Percentiles rank a stretch among this genome's conserved stretches.
Conservation (phyloP, 2,329 filamentous ascomycete genomes). For the Fusarium falciforme region DNA sequence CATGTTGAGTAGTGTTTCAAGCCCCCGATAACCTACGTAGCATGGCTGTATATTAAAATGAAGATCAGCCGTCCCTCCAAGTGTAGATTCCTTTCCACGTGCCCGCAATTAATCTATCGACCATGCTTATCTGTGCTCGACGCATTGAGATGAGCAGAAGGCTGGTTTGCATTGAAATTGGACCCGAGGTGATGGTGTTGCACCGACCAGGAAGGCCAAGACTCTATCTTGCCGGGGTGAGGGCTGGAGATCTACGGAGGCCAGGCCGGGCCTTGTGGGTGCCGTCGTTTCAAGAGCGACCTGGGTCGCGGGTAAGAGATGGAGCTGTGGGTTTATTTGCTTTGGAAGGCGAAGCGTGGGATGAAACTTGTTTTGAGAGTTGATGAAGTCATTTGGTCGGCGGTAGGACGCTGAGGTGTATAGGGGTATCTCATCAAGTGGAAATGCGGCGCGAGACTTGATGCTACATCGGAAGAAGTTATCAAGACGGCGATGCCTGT, state of each 20-base stretch:
- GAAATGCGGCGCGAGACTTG: not conserved
- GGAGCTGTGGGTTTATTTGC: conserved; percentile 5
- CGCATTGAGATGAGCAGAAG: conserved; percentile 1
- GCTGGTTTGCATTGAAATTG: conserved; percentile 30
- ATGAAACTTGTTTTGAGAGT: not conserved
- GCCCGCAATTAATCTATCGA: not conserved
- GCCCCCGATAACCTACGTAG: not conserved
- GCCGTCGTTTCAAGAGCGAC: conserved; percentile 21
- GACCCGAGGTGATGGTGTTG: conserved; percentile 19
- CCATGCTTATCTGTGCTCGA: not conserved
- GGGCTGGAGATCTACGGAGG: conserved; percentile 16
- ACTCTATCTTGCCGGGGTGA: conserved; percentile 5
- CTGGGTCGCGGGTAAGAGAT: conserved; percentile 1
- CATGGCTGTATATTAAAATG: conserved; percentile 16
- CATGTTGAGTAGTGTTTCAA: not conserved
- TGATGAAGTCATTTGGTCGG: conserved; percentile 22
- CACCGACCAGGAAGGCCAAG: not conserved
- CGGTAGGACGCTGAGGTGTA: not conserved
- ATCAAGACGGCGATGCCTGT: not conserved
- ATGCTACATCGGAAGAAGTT: not conserved
- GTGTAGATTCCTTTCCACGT: not conserved
- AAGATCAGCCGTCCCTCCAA: conserved; percentile 21
- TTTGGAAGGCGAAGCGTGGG: not conserved
- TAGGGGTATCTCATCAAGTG: not conserved
- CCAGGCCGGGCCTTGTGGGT: conserved; percentile 1